These are phyloP conservation scores for Botrytis fabae DNA, from an alignment of 2,329 filamentous ascomycete genomes.

Conservation along the genomic window DNA sequence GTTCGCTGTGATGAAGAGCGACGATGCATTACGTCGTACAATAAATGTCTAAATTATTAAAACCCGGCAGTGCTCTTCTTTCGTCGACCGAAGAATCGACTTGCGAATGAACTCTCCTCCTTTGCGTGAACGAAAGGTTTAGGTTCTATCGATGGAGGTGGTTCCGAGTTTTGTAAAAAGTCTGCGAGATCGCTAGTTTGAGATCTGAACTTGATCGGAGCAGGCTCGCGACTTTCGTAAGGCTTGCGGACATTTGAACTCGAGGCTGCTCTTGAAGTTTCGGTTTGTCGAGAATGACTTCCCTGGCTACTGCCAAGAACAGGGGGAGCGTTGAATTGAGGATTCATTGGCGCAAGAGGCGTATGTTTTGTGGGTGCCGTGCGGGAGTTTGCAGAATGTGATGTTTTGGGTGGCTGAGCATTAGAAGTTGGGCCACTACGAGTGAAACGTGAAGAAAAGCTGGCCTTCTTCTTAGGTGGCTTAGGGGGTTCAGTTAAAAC, in stretches of 20 bases:
- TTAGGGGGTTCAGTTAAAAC: conserved; percentile 29
- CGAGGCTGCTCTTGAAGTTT: conserved; percentile 27
- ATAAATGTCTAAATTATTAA: conserved; percentile 1
- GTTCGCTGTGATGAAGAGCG: background rate
- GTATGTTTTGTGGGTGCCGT: conserved; percentile 43
- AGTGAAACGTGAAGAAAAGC: conserved; percentile 60
- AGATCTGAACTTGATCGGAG: conserved; percentile 31
- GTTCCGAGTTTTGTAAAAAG: conserved; percentile 53
- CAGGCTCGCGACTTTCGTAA: conserved; percentile 44
- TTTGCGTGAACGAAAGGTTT: conserved; percentile 18
- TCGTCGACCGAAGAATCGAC: conserved; percentile 21
- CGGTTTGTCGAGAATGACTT: conserved; percentile 33
- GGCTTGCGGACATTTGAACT: conserved; percentile 50
- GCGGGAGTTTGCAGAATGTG: conserved; percentile 32
- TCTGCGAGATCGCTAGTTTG: conserved; percentile 68
- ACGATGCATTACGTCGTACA: background rate
- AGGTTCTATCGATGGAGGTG: conserved; percentile 26
- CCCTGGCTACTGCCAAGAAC: conserved; percentile 49
- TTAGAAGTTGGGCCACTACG: conserved; percentile 41
- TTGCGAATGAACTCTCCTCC: conserved; percentile 22
- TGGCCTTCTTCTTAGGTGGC: conserved; percentile 56
- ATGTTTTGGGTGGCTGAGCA: conserved; percentile 42
- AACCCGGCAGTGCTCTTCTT: conserved; percentile 22
- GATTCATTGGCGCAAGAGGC: conserved; percentile 29
- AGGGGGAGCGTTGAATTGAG: conserved; percentile 52